These are phyloP conservation scores for Zalaria sp. DNA, from an alignment of 2,329 filamentous ascomycete genomes.

Conservation along the genomic window DNA sequence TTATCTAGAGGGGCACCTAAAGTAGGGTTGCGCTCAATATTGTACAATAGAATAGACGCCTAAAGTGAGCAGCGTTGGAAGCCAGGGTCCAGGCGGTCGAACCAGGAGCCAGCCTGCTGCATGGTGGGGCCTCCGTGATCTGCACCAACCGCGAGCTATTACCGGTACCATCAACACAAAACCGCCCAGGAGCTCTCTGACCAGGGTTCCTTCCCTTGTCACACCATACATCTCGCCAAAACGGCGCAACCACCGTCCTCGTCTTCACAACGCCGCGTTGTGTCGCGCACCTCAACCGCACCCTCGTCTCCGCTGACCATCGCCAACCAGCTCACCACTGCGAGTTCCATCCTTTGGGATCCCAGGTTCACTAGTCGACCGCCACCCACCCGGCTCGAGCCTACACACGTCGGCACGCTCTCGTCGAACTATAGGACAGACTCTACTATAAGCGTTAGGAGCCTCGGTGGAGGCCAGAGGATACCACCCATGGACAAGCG, in stretches of 20 bases:
- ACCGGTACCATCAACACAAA: no score
- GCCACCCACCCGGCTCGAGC: slow-evolving; percentile 29
- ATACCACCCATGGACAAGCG: slow-evolving; percentile 66
- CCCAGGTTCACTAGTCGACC: slow-evolving; percentile 28
- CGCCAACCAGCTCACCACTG: slow-evolving; percentile 32
- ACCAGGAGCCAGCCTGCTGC: no score
- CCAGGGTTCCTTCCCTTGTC: neutral
- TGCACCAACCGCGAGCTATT: no score
- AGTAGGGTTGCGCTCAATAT: no score
- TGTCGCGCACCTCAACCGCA: slow-evolving; percentile 10
- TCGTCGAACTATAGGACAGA: slow-evolving; percentile 32
- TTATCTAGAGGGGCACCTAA: no score
- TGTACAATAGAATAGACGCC: no score
- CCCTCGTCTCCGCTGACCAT: slow-evolving; percentile 20
- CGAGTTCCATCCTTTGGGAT: slow-evolving; percentile 36
- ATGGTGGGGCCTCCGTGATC: no score
- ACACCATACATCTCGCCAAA: neutral
- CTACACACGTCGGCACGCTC: slow-evolving; percentile 35
- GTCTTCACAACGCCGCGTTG: slow-evolving; percentile 2
- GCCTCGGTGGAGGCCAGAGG: slow-evolving; percentile 28
- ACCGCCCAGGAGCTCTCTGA: no score
- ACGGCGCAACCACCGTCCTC: slow-evolving; percentile 7
- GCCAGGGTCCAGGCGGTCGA: no score
- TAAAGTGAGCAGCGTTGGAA: no score
- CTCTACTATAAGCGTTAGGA: slow-evolving; percentile 36